phyloP scores from a whole-genome alignment of 352 stramenopile species.

The Pythium phragmitis region DNA sequence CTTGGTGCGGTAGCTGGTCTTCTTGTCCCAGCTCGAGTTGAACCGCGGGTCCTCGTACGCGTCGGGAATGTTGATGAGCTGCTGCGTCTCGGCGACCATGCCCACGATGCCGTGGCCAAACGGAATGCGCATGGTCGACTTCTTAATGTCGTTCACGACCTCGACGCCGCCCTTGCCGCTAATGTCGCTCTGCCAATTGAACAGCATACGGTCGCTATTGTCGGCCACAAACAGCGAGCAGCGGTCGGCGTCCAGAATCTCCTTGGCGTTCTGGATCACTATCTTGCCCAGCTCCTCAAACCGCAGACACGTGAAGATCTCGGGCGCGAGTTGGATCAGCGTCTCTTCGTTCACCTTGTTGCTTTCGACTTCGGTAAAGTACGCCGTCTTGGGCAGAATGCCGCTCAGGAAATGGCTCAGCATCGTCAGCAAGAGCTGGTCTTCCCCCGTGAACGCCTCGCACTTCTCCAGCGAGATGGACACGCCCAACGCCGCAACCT shows the following conservation, averaged over 20 bases:
- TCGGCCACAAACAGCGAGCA: constrained; percentile 78
- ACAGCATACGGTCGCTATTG: constrained; percentile 43
- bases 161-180: constrained; percentile 51
- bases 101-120: constrained; percentile 78
- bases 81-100: constrained; percentile 59
- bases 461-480: constrained; percentile 60
- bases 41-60: constrained; percentile 76
- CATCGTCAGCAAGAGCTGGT: constrained; percentile 50
- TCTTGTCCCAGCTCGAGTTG: constrained; percentile 77
- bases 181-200: constrained; percentile 79
- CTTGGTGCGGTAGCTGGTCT: constrained; percentile 80
- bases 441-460: constrained; percentile 57
- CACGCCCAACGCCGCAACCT: constrained; percentile 58
- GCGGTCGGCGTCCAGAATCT: constrained; percentile 67
- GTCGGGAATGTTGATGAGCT: constrained; percentile 69
- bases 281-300: constrained; percentile 78
- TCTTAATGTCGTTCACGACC: constrained; percentile 41
- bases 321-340: constrained; percentile 62
- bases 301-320: constrained; percentile 81
- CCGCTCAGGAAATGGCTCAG: constrained; percentile 62
- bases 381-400: constrained; percentile 66
- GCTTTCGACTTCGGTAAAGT: constrained; percentile 78
- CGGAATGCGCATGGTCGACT: constrained; percentile 55
- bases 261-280: constrained; percentile 76
- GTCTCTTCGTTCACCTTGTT: constrained; percentile 84